These are phyloP conservation scores for Fraxinus latifolia DNA, from an alignment of 305 asterid genomes.

Conservation along the genomic window DNA sequence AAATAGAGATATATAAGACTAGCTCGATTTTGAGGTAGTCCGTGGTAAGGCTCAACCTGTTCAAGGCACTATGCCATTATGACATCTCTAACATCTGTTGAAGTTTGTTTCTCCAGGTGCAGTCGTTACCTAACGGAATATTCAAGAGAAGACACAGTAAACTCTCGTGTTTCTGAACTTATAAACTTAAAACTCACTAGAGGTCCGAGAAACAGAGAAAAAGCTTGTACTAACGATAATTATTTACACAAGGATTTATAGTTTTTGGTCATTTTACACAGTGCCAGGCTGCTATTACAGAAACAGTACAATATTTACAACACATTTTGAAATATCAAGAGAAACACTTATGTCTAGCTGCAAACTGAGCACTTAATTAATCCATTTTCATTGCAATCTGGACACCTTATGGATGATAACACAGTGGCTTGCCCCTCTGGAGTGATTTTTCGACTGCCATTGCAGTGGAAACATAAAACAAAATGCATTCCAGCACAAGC, in stretches of 20 bases:
- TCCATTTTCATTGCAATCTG: constrained; percentile 81
- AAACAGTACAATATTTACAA: constrained; percentile 16
- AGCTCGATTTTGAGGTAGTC: neutral
- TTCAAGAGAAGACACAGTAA: neutral
- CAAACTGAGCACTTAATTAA: constrained; percentile 62
- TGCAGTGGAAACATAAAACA: constrained; percentile 48
- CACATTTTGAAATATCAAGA: constrained; percentile 1
- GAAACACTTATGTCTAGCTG: constrained; percentile 19
- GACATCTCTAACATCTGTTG: neutral
- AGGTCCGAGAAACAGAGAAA: neutral
- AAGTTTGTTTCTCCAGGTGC: neutral
- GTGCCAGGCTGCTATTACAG: constrained; percentile 5
- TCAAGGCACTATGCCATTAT: neutral
- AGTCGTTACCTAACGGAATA: neutral
- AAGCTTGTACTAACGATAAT: neutral
- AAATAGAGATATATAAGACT: neutral
- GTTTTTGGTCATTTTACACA: neutral
- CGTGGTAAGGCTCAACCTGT: neutral
- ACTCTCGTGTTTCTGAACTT: neutral
- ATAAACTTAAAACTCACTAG: neutral
- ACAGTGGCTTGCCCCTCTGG: constrained; percentile 20
- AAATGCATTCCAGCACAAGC: constrained; percentile 59
- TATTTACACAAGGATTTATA: neutral
- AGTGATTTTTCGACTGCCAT: constrained; percentile 52
- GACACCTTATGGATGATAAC: constrained; percentile 32